Base-by-base conservation (phyloP, 331 rosid genomes). In the Ulmus americana region DNA sequence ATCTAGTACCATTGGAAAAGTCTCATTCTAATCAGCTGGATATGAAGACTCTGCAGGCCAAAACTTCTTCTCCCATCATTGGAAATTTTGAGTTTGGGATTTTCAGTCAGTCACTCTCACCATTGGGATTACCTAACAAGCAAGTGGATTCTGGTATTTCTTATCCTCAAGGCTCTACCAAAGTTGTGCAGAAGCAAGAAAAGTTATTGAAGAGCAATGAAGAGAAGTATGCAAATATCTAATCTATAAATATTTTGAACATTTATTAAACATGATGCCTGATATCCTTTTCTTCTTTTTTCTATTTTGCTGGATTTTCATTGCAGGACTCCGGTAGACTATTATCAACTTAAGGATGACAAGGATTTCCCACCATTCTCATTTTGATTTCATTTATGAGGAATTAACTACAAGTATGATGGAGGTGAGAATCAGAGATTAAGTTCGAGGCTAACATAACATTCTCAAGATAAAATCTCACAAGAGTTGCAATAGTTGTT, bases 21-120 rank as follows among this genome's bases (percentile, higher is more conserved):
- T 61, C 69, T 72, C 52, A 67, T 67, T 47, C 80, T 72, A 65
- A 55, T 39, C 62, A 70, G 47, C 62, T 70, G 45, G 63, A 64
- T 4, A 46, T 70, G 80, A 73, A 64, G 18, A 28, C 73, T 61
- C 64, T 50, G 14, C 79, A 46, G 59, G 63, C 78, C 50, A 65
- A 82, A 18, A 18, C 20, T 18, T 18, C 20, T 18, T 18, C 20
- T 18, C 20, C 20, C 20, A 18, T 18, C 18, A 62, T 67, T 50
- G 85, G 74, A 58, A 78, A 76, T 61, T 55, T 48, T 0, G 82
- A 79, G 67, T 75, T 75, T 77, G 85, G 78, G 48, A 50, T 78
- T 65, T 65, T 9, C 28, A 43, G 6, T 48, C 61, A 13, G 61
- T 56, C 70, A 18, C 80, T 86, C 5, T 78, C 64, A 64, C 72